Evolutionary conservation across 1,139 yeast genomes (phyloP).

Genomic region (Geotrichum klebahnii): DNA sequence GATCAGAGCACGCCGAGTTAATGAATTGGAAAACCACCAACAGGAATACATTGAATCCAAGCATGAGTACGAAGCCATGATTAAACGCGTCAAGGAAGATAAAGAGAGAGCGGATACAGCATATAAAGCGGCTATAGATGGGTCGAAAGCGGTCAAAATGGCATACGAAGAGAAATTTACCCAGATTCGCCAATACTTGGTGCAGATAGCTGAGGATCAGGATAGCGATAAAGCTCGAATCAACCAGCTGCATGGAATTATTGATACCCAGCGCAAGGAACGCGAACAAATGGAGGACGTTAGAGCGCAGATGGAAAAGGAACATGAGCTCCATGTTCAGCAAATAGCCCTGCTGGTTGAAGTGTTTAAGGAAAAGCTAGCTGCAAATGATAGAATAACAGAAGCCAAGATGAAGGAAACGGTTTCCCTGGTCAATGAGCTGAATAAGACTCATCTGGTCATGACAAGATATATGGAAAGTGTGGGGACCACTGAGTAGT

Average conservation of each 20-base stretch:
- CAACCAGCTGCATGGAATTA: slow-evolving; percentile 21
- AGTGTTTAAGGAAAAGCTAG: not conserved
- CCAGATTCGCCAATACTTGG: slow-evolving; percentile 24
- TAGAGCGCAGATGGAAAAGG: slow-evolving; percentile 24
- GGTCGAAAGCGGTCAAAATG: slow-evolving; percentile 6
- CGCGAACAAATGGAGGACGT: slow-evolving; percentile 24
- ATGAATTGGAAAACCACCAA: slow-evolving; percentile 16
- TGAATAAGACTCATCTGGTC: slow-evolving; percentile 4
- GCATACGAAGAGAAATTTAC: slow-evolving; percentile 14
- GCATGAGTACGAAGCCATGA: slow-evolving; percentile 14
- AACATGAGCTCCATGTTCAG: slow-evolving; percentile 27
- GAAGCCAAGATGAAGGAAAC: slow-evolving; percentile 5
- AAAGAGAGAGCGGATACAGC: slow-evolving; percentile 25
- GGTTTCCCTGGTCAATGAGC: slow-evolving; percentile 9
- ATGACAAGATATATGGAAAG: not conserved
- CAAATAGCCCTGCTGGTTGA: slow-evolving; percentile 21
- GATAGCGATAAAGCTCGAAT: slow-evolving; percentile 25
- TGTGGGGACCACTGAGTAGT: not conserved
- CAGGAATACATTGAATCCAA: slow-evolving; percentile 16
- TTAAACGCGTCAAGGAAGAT: slow-evolving; percentile 23
- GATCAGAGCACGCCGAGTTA: slow-evolving; percentile 8
- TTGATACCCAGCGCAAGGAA: slow-evolving; percentile 25
- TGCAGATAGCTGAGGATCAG: slow-evolving; percentile 26
- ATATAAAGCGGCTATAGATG: slow-evolving; percentile 12
- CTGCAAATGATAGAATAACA: not conserved